These are phyloP conservation scores for Fraxinus sp. DNA, from an alignment of 305 asterid genomes.

Conservation along the genomic window DNA sequence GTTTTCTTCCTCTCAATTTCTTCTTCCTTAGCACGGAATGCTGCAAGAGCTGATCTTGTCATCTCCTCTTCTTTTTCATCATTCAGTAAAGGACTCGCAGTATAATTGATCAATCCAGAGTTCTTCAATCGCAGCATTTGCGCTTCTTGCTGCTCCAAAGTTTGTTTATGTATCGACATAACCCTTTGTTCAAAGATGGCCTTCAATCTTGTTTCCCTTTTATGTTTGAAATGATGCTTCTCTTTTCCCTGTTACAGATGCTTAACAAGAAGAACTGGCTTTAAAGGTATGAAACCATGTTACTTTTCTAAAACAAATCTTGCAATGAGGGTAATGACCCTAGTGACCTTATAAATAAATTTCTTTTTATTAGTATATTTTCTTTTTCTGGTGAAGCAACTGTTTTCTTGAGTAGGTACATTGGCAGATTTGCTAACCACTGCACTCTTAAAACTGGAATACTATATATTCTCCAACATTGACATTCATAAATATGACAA, in stretches of 20 bases:
- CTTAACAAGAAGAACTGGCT: conserved; percentile 34
- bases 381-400: conserved; percentile 28
- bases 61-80: conserved; percentile 67
- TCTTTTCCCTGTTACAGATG: conserved; percentile 43
- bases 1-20: conserved; percentile 68
- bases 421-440: conserved; percentile 38
- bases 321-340: conserved; percentile 18
- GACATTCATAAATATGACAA: neutral
- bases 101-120: conserved; percentile 34
- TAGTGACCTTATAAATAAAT: conserved; percentile 9
- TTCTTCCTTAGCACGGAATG: conserved; percentile 69
- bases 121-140: conserved; percentile 41
- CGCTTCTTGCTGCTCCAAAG: conserved; percentile 19
- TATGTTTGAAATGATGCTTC: conserved; percentile 37
- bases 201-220: conserved; percentile 21
- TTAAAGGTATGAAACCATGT: conserved; percentile 24
- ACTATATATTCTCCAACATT: neutral
- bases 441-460: neutral
- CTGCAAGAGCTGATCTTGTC: conserved; percentile 58
- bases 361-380: neutral
- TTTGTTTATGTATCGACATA: conserved; percentile 45
- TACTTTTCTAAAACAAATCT: neutral
- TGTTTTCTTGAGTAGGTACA: conserved; percentile 38
- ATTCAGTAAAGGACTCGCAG: conserved; percentile 35
- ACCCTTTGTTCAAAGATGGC: neutral